Evolutionary conservation across 2,329 filamentous ascomycete species (phyloP).

Genomic region (Pseudogymnoascus sp.): DNA sequence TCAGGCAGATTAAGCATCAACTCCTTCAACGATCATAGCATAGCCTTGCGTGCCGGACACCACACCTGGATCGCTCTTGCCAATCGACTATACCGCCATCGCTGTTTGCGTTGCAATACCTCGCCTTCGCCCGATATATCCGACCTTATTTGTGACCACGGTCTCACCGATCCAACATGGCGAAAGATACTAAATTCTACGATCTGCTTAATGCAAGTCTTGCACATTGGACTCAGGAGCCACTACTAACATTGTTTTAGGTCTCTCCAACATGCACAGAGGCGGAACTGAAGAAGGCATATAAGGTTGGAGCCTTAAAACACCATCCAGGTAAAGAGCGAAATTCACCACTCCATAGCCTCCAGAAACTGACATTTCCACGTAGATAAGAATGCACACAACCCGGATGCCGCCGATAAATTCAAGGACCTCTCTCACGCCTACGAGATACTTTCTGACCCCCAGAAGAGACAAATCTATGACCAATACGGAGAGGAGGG

Average conservation of each 20-base stretch:
- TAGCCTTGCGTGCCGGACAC: constrained; percentile 1
- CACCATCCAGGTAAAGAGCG: constrained; percentile 65
- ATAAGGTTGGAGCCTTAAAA: constrained; percentile 75
- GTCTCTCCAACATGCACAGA: constrained; percentile 73
- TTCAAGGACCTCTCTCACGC: constrained; percentile 97
- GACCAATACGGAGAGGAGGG: constrained; percentile 98
- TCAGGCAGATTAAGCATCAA: neutral
- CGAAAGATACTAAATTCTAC: constrained; percentile 72
- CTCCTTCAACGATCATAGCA: neutral
- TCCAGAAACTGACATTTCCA: constrained; percentile 13
- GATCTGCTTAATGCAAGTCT: constrained; percentile 64
- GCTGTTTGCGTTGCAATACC: neutral
- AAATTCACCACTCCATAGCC: constrained; percentile 9
- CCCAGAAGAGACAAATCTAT: constrained; percentile 85
- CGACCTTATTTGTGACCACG: neutral
- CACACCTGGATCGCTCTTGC: neutral
- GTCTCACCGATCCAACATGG: constrained; percentile 47
- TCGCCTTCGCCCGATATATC: neutral
- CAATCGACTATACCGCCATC: neutral
- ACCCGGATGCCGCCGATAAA: constrained; percentile 88
- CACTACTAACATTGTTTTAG: constrained; percentile 37
- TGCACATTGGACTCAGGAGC: constrained; percentile 10
- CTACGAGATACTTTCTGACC: constrained; percentile 88
- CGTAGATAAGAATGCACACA: constrained; percentile 90
- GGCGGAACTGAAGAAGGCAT: constrained; percentile 81